Conservation (phyloP, 257 asterid species). For the Scutellaria galericulata region DNA sequence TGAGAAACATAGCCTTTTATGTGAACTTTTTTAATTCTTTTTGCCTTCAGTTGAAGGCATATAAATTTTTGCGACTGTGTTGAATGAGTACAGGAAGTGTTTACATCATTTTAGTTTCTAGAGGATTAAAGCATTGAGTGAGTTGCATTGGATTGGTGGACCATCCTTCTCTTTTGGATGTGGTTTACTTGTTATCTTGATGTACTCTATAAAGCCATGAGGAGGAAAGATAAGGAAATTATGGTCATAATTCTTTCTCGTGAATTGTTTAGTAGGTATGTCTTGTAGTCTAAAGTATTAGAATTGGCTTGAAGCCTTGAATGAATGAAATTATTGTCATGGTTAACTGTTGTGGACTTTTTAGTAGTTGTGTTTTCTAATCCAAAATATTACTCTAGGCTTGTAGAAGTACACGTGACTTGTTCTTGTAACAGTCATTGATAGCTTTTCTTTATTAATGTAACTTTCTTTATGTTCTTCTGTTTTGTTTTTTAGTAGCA, state of each 20-base stretch:
- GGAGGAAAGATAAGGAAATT: not conserved
- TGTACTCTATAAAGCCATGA: conserved; percentile 4
- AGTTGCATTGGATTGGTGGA: not conserved
- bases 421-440: not conserved
- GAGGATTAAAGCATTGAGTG: conserved; percentile 13
- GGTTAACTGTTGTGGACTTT: not conserved
- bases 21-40: conserved; percentile 1
- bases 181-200: conserved; percentile 19
- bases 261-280: not conserved
- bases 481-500: conserved; percentile 35
- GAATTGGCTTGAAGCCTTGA: not conserved
- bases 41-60: not conserved
- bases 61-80: not conserved
- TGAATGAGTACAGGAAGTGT: conserved; percentile 16
- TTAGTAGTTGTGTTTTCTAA: not conserved
- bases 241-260: not conserved
- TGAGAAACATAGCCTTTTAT: conserved; percentile 12
- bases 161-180: not conserved
- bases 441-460: not conserved
- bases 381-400: conserved; percentile 2
- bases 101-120: not conserved
- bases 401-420: conserved; percentile 1
- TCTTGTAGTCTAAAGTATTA: not conserved
- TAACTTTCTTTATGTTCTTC: not conserved
- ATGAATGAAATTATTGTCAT: not conserved